Conservation (phyloP, 2,329 filamentous ascomycete species). For the Leptoxyphium fumago region DNA sequence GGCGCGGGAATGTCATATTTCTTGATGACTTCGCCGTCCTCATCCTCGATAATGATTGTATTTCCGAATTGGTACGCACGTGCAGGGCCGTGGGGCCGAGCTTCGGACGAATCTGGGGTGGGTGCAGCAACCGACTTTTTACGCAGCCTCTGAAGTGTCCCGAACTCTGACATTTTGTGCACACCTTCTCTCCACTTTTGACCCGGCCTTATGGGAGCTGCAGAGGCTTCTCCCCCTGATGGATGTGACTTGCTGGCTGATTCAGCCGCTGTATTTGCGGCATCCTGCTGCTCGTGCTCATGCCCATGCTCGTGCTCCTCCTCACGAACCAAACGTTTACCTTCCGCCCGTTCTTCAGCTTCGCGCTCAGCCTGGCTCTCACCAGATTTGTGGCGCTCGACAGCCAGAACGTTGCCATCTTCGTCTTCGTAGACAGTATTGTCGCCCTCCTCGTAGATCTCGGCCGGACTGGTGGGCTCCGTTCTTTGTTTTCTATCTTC, state of each 20-base stretch:
- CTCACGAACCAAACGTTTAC: constrained; percentile 40
- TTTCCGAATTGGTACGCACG: constrained; percentile 75
- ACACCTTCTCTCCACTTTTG: constrained; percentile 26
- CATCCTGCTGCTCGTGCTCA: constrained; percentile 22
- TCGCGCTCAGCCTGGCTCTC: constrained; percentile 42
- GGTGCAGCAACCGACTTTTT: constrained; percentile 23
- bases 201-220: constrained; percentile 14
- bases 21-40: constrained; percentile 75
- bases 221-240: no score
- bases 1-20: constrained; percentile 58
- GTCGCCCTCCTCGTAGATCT: constrained; percentile 69
- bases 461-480: constrained; percentile 27
- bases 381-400: constrained; percentile 34
- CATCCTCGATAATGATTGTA: constrained; percentile 79
- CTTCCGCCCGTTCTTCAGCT: constrained; percentile 43
- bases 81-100: constrained; percentile 54
- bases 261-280: constrained; percentile 39
- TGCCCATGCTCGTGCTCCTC: constrained; percentile 32
- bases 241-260: no score
- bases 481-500: constrained; percentile 18
- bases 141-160: not conserved
- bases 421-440: constrained; percentile 70
- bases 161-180: constrained; percentile 23
- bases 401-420: constrained; percentile 70
- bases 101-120: constrained; percentile 17